Evolutionary conservation across 768 basidiomycete species (phyloP).

Genomic region (Sarcomyxa edulis): DNA sequence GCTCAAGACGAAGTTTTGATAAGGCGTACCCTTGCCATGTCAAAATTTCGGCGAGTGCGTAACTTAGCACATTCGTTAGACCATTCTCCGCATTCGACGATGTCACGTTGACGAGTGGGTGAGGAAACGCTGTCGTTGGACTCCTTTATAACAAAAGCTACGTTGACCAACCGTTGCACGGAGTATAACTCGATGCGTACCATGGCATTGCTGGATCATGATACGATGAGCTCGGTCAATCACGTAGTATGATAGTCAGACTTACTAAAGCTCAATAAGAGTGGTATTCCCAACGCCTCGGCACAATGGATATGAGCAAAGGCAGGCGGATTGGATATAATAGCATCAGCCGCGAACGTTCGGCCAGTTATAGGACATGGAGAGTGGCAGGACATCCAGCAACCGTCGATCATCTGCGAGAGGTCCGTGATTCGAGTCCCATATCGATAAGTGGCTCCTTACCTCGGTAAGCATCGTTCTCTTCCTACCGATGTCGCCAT

Average conservation of each 20-base stretch:
- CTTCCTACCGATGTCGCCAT: slow-evolving; percentile 58
- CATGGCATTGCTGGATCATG: slow-evolving; percentile 58
- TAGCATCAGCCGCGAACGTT: slow-evolving; percentile 55
- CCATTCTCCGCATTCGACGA: slow-evolving; percentile 46
- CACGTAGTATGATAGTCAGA: slow-evolving; percentile 12
- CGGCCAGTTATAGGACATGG: slow-evolving; percentile 38
- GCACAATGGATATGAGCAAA: slow-evolving; percentile 65
- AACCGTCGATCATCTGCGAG: slow-evolving; percentile 52
- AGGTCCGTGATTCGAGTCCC: background rate
- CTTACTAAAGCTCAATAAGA: slow-evolving; percentile 55
- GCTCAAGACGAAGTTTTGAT: slow-evolving; percentile 1
- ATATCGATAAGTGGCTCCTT: no score
- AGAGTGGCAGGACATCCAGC: slow-evolving; percentile 47
- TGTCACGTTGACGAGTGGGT: slow-evolving; percentile 59
- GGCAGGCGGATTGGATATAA: slow-evolving; percentile 63
- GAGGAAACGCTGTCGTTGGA: slow-evolving; percentile 50
- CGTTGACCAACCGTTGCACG: slow-evolving; percentile 1
- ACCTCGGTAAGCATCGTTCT: slow-evolving; percentile 51
- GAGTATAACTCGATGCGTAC: slow-evolving; percentile 18
- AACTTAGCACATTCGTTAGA: slow-evolving; percentile 55
- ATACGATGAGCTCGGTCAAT: no score
- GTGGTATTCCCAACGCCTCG: slow-evolving; percentile 55
- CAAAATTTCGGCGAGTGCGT: slow-evolving; percentile 52
- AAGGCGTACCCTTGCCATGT: slow-evolving; percentile 51
- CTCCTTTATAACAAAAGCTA: slow-evolving; percentile 33